These are phyloP conservation scores for Chaetomium strumarium DNA, from an alignment of 2,329 filamentous ascomycete species.

Conservation along the genomic window DNA sequence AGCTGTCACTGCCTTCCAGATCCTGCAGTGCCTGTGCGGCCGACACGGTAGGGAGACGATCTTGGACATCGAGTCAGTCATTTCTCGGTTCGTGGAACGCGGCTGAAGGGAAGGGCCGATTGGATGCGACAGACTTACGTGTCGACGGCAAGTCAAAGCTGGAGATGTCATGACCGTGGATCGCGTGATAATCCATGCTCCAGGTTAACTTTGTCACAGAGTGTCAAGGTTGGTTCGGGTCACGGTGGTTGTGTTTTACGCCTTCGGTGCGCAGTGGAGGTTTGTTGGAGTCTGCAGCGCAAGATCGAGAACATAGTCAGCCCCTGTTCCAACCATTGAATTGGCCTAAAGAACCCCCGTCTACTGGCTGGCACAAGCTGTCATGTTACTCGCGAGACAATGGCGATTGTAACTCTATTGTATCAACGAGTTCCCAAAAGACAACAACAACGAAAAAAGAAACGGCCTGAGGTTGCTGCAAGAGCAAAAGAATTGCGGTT, in stretches of 20 bases:
- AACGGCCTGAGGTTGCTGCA: too few relatives aligned
- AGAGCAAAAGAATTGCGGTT: conserved; percentile 3
- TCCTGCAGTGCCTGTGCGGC: conserved; percentile 65
- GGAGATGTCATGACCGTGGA: conserved; percentile 55
- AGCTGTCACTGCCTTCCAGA: conserved; percentile 45
- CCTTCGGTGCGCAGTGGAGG: background rate
- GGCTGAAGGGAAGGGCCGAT: background rate
- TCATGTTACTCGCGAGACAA: too few relatives aligned
- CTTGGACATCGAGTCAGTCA: conserved; percentile 36
- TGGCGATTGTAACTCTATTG: too few relatives aligned
- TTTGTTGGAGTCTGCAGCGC: background rate
- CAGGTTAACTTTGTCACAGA: background rate
- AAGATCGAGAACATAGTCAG: too few relatives aligned
- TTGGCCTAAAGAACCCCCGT: too few relatives aligned
- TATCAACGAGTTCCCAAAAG: background rate
- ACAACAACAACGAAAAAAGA: too few relatives aligned
- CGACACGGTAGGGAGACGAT: conserved; percentile 70
- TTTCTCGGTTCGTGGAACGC: background rate
- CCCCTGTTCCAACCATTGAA: too few relatives aligned
- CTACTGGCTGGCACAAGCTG: too few relatives aligned
- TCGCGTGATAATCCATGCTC: conserved; percentile 52
- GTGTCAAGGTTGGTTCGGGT: background rate
- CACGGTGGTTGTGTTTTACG: background rate
- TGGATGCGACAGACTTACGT: conserved; percentile 6
- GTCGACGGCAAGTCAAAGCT: conserved; percentile 45